Conservation (phyloP, 2,329 filamentous ascomycete species). For the Venturia aucupariae region DNA sequence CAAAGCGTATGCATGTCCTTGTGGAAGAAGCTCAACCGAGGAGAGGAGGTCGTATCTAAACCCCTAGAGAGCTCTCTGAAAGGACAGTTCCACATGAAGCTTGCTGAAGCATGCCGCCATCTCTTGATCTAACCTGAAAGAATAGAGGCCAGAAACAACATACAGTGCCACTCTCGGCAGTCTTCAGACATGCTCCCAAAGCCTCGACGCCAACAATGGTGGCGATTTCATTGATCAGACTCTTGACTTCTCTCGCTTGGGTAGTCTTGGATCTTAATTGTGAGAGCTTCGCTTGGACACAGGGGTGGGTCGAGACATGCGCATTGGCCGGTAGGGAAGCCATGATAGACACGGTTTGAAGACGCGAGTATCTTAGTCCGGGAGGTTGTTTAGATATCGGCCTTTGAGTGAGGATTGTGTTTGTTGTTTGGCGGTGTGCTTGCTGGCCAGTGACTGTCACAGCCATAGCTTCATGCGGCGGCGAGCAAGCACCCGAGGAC, state of each 20-base stretch:
- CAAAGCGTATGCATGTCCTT: too few relatives aligned
- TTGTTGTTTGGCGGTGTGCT: not conserved
- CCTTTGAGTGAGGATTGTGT: not conserved
- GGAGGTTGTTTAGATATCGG: not conserved
- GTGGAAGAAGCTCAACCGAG: too few relatives aligned
- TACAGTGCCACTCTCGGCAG: slow-evolving; percentile 55
- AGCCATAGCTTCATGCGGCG: not conserved
- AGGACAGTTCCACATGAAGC: too few relatives aligned
- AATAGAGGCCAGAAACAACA: slow-evolving; percentile 21
- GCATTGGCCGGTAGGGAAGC: slow-evolving; percentile 42
- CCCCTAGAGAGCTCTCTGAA: not conserved
- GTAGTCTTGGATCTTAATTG: slow-evolving; percentile 70
- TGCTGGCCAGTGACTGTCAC: not conserved
- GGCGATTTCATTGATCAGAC: slow-evolving; percentile 76
- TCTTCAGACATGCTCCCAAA: slow-evolving; percentile 53
- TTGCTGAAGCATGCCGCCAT: not conserved
- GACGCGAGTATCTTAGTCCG: not conserved
- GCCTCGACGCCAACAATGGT: slow-evolving; percentile 78
- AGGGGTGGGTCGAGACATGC: slow-evolving; percentile 79
- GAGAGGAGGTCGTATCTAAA: not conserved
- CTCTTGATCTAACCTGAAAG: not conserved
- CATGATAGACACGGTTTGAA: not conserved
- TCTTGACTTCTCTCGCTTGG: slow-evolving; percentile 65
- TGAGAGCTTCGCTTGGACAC: slow-evolving; percentile 77
- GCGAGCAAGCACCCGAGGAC: not conserved